Conservation (phyloP, 2,329 filamentous ascomycete species). For the Fusarium newnesense region DNA sequence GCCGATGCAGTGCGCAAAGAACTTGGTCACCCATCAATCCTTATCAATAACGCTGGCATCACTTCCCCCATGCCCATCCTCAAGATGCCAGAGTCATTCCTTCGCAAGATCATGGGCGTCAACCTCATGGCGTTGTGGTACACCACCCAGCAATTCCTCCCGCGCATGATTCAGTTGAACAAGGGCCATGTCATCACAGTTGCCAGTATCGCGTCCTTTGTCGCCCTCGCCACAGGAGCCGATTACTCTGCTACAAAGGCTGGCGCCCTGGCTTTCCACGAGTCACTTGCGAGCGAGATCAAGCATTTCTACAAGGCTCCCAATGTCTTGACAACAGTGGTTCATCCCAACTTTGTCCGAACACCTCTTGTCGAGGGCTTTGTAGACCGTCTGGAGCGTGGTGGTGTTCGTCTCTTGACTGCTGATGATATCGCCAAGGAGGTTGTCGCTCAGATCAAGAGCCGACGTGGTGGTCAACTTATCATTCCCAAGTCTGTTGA, state of each 20-base stretch:
- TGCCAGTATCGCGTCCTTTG: slow-evolving; percentile 71
- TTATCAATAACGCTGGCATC: slow-evolving; percentile 78
- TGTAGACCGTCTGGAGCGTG: slow-evolving; percentile 40
- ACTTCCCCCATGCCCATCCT: slow-evolving; percentile 69
- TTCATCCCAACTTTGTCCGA: slow-evolving; percentile 66
- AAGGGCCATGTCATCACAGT: slow-evolving; percentile 79
- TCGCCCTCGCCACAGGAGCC: slow-evolving; percentile 68
- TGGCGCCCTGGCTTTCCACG: slow-evolving; percentile 73
- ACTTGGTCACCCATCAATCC: slow-evolving; percentile 71
- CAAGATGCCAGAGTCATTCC: slow-evolving; percentile 62
- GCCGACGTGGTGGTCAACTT: slow-evolving; percentile 56
- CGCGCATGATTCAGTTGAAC: slow-evolving; percentile 68
- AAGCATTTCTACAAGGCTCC: slow-evolving; percentile 68
- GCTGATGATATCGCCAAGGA: slow-evolving; percentile 53
- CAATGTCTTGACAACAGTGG: slow-evolving; percentile 70
- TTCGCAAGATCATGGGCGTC: slow-evolving; percentile 74
- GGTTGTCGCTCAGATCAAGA: slow-evolving; percentile 58
- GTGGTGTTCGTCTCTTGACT: slow-evolving; percentile 46
- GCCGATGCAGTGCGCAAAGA: slow-evolving; percentile 52
- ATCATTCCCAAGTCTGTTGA: slow-evolving; percentile 52
- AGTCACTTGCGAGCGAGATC: slow-evolving; percentile 68
- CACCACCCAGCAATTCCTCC: slow-evolving; percentile 72
- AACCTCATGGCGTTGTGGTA: slow-evolving; percentile 75
- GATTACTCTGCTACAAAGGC: slow-evolving; percentile 76
- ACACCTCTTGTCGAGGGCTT: slow-evolving; percentile 57